Evolutionary conservation across 1,139 yeast genomes (phyloP), one percentile per base, ranked within the genome.

Genomic region (Martiniozyma asiatica): DNA sequence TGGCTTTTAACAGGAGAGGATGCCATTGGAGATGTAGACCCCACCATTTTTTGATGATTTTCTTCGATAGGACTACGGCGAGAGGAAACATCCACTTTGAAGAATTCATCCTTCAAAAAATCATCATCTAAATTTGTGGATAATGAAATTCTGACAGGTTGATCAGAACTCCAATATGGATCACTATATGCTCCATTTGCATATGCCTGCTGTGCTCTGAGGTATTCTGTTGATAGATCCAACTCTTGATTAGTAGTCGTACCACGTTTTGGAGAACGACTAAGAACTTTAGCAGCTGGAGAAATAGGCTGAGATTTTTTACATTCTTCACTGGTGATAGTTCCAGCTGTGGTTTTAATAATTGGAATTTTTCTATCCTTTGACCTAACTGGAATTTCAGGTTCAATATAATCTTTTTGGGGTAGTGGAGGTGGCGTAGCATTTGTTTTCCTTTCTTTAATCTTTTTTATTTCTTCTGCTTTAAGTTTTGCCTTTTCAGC

Each of bases 391-490:
- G 40, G 36, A n/a, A 30, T 20, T 4, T 25, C 34, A 7, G 17
- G 18, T 6, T 14, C n/a, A 10, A 8, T 25, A 22, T 35, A 38
- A 31, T 43, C 46, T 23, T 43, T 38, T 6, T 28, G 29, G 9
- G 49, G 44, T 10, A 38, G 22, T 4, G 47, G 43, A 5, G 40
- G 43, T 7, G 47, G 42, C 8, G 6, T 17, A 6, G 18, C 35
- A 11, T 38, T 39, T 4, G 20, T 20, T 26, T 28, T 26, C 16
- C 38, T 30, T 6, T 33, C 30, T 11, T 34, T 30, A 7, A 40
- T 41, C 24, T 41, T 43, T 24, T 25, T 27, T 27, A 44, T 43
- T 24, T 4, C 22, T 20, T 8, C 29, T 31, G 29, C 37, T 35
- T 11, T 22, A 22, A 25, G 36, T 30, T 34, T 35, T 10, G 45